A percentile compares a stretch with the other conserved stretches of the same genome.
Evolutionary conservation across 306 rosid species (phyloP).

Genomic region (Canavalia gladiata): DNA sequence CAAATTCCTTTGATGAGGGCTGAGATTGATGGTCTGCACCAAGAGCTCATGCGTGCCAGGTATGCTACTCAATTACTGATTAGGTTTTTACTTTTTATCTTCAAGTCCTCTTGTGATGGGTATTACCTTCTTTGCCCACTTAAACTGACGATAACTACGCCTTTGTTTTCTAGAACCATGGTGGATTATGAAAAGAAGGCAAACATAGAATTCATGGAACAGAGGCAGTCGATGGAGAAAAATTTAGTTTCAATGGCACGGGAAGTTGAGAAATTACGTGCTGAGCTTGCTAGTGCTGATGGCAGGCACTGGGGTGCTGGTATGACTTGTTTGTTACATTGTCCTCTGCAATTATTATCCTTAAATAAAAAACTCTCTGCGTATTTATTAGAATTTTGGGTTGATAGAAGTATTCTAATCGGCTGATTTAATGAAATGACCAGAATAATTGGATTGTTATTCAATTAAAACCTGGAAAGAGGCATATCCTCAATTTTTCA

Average conservation of each 20-base stretch:
- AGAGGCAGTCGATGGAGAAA: constrained; percentile 90
- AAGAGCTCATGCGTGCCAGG: constrained; percentile 89
- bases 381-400: constrained; percentile 10
- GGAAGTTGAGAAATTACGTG: constrained; percentile 90
- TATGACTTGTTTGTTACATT: constrained; percentile 50
- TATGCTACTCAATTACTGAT: constrained; percentile 45
- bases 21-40: constrained; percentile 80
- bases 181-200: constrained; percentile 88
- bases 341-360: constrained; percentile 34
- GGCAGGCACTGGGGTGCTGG: constrained; percentile 87
- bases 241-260: constrained; percentile 91
- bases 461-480: constrained; percentile 8
- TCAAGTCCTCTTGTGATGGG: neutral
- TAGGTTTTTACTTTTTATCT: constrained; percentile 37
- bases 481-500: neutral
- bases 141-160: constrained; percentile 5
- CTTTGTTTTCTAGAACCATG: constrained; percentile 61
- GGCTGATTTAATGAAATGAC: constrained; percentile 29
- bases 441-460: constrained; percentile 25
- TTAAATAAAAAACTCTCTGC: constrained; percentile 4
- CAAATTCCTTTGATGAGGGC: constrained; percentile 71
- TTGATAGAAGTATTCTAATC: constrained; percentile 16
- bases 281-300: constrained; percentile 74
- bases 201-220: constrained; percentile 84
- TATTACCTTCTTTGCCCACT: neutral